Percentiles rank a stretch among this genome's conserved stretches.
Conservation (phyloP, 2,329 filamentous ascomycete genomes). For the Aureobasidium sp. region DNA sequence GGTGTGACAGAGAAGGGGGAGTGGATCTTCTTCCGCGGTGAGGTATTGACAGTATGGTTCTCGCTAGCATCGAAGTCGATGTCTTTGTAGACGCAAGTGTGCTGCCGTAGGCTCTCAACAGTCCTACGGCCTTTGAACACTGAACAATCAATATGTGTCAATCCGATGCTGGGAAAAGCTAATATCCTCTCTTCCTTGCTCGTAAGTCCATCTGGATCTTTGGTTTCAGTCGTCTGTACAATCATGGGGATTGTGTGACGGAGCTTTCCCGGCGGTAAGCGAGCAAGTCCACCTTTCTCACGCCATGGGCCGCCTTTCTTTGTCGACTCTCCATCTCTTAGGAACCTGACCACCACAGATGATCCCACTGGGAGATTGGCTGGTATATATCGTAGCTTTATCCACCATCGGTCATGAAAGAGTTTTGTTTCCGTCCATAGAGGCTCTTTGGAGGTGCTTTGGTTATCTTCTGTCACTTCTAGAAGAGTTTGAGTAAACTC, state of each 20-base stretch:
- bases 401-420: conserved; percentile 50
- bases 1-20: not conserved
- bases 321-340: conserved; percentile 24
- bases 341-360: conserved; percentile 33
- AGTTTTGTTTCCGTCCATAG: conserved; percentile 24
- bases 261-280: conserved; percentile 24
- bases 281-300: not conserved
- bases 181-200: conserved; percentile 16
- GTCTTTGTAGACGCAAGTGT: conserved; percentile 21
- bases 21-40: not conserved
- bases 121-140: not conserved
- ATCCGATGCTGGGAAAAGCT: conserved; percentile 25
- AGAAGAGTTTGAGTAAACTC: not conserved
- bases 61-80: conserved; percentile 15
- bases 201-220: not conserved
- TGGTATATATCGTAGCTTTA: conserved; percentile 33
- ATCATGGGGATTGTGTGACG: conserved; percentile 35
- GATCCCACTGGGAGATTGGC: conserved; percentile 16
- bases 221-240: conserved; percentile 7
- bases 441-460: not conserved
- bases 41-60: not conserved
- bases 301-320: not conserved
- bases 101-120: conserved; percentile 15
- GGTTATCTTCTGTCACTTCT: not conserved
- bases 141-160: conserved; percentile 14